phyloP scores from a whole-genome alignment of 768 basidiomycete species.

The Chalciporus piperatus region DNA sequence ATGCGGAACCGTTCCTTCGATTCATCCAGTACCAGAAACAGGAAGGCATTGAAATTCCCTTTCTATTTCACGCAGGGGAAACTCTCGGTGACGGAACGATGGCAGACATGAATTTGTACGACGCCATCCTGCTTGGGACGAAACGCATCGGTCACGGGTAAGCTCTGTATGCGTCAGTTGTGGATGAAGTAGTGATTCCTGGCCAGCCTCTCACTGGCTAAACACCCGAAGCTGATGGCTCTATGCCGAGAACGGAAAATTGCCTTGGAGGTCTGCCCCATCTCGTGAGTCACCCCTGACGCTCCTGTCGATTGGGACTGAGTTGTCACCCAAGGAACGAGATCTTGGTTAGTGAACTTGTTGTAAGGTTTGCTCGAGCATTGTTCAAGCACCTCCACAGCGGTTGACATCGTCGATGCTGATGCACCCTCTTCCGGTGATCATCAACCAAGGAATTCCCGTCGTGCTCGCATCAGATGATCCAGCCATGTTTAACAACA shows the following conservation, averaged over 20 bases:
- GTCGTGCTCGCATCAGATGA: conserved; percentile 72
- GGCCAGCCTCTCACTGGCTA: conserved; percentile 42
- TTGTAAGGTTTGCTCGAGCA: not conserved
- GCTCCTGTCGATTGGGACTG: not conserved
- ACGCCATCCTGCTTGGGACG: conserved; percentile 48
- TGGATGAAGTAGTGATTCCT: not conserved
- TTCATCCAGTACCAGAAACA: conserved; percentile 37
- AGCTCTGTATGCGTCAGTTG: conserved; percentile 2
- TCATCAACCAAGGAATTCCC: conserved; percentile 68
- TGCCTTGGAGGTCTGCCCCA: conserved; percentile 47
- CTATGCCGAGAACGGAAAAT: conserved; percentile 41
- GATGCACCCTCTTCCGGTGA: conserved; percentile 64
- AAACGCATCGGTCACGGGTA: conserved; percentile 51
- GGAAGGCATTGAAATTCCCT: conserved; percentile 34
- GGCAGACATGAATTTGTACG: conserved; percentile 47
- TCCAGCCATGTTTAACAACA: conserved; percentile 68
- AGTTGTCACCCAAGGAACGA: conserved; percentile 50
- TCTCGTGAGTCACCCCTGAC: conserved; percentile 35
- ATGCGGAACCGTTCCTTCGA: conserved; percentile 35
- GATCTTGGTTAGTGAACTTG: conserved; percentile 46
- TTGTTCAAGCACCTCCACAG: conserved; percentile 31
- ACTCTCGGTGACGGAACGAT: conserved; percentile 44
- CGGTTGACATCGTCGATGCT: conserved; percentile 74
- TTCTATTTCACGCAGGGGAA: conserved; percentile 50
- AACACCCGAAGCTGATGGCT: conserved; percentile 45